Evolutionary conservation across 805 yeast species (phyloP).

Genomic region (Starmerella scarabaei): DNA sequence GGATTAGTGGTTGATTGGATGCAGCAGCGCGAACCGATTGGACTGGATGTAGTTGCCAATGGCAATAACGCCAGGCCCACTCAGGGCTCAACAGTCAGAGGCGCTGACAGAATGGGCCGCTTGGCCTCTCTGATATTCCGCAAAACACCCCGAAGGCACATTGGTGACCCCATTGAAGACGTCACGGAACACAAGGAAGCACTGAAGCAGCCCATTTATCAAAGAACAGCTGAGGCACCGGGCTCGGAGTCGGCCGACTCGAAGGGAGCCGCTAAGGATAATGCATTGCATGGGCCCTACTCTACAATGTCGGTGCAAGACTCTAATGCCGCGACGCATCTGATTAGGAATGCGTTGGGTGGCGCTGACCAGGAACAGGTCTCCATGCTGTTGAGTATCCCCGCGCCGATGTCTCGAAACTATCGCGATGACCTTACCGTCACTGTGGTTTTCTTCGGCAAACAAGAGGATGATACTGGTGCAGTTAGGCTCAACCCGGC

Average conservation of each 20-base stretch:
- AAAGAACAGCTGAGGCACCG: constrained; percentile 12
- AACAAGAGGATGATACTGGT: constrained; percentile 22
- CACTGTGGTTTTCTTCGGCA: constrained; percentile 87
- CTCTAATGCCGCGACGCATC: constrained; percentile 79
- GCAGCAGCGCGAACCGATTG: constrained; percentile 47
- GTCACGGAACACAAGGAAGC: constrained; percentile 37
- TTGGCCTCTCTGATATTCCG: constrained; percentile 15
- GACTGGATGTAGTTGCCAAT: constrained; percentile 19
- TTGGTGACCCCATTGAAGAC: constrained; percentile 26
- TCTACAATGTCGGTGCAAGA: constrained; percentile 42
- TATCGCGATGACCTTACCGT: constrained; percentile 95
- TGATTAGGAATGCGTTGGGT: constrained; percentile 87
- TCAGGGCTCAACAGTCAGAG: background rate
- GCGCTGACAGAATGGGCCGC: constrained; percentile 10
- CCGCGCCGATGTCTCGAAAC: constrained; percentile 78
- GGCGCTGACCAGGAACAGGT: constrained; percentile 80
- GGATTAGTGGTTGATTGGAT: constrained; percentile 90
- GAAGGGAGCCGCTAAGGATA: background rate
- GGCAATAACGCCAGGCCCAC: background rate
- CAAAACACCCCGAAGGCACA: constrained; percentile 8
- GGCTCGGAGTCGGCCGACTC: background rate
- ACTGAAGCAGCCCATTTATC: constrained; percentile 61
- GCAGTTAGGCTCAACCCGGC: constrained; percentile 23
- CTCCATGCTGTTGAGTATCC: constrained; percentile 76
- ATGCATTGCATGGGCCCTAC: background rate